Evolutionary conservation across 1,139 yeast species (phyloP).

Genomic region (Groenewaldozyma auringiensis): DNA sequence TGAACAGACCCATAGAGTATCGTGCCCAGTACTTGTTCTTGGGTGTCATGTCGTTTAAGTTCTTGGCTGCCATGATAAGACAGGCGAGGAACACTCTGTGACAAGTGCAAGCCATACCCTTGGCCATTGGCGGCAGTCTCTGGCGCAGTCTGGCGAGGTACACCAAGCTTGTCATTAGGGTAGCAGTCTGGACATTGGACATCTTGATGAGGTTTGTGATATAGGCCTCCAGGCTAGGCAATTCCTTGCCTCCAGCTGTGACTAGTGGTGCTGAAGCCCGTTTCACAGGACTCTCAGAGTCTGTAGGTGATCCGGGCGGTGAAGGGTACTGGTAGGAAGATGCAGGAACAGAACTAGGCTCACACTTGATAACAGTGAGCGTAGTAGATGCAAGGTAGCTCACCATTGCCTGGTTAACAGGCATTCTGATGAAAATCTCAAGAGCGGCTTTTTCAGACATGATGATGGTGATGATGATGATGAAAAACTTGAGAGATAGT

Average conservation of each 20-base stretch:
- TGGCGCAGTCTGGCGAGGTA: slow-evolving; percentile 70
- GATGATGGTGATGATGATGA: slow-evolving; percentile 3
- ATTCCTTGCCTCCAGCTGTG: background rate
- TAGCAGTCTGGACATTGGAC: slow-evolving; percentile 91
- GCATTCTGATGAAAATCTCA: slow-evolving; percentile 62
- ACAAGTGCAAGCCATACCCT: slow-evolving; percentile 89
- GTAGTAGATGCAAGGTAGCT: slow-evolving; percentile 74
- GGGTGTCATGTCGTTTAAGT: slow-evolving; percentile 87
- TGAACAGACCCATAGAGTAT: slow-evolving; percentile 76
- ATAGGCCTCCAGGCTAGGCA: slow-evolving; percentile 49
- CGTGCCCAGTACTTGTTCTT: slow-evolving; percentile 93
- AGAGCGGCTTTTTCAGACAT: slow-evolving; percentile 58
- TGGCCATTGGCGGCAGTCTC: slow-evolving; percentile 77
- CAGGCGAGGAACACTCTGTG: slow-evolving; percentile 89
- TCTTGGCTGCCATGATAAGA: slow-evolving; percentile 80
- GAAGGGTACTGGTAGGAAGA: slow-evolving; percentile 31
- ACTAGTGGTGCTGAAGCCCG: slow-evolving; percentile 3
- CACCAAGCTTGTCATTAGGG: slow-evolving; percentile 84
- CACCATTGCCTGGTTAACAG: slow-evolving; percentile 75
- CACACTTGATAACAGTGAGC: slow-evolving; percentile 60
- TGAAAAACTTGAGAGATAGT: background rate
- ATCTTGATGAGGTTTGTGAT: slow-evolving; percentile 63
- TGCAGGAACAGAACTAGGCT: slow-evolving; percentile 21
- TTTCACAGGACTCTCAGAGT: background rate
- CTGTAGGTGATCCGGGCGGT: slow-evolving; percentile 40